Percentiles rank a stretch among this genome's conserved stretches.
phyloP scores from a whole-genome alignment of 352 stramenopile species.

The Thraustotheca clavata region DNA sequence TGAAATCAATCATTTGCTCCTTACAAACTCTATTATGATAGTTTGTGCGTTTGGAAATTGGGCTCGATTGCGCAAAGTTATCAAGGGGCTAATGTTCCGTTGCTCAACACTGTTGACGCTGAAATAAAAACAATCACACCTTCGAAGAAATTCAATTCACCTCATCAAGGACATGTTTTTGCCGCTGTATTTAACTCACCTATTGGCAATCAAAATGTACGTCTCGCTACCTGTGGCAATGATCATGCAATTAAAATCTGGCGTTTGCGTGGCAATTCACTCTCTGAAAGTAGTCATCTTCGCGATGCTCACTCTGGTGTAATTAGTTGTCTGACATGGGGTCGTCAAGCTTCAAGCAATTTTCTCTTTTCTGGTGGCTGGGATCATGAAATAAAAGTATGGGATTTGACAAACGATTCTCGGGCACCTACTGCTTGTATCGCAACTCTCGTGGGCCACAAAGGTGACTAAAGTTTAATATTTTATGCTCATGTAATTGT shows the following conservation, averaged over 20 bases:
- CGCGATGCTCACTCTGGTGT: conserved; percentile 17
- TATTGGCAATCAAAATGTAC: not conserved
- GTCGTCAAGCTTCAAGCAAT: conserved; percentile 1
- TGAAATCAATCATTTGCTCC: not conserved
- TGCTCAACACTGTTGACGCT: conserved; percentile 10
- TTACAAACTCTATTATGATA: not conserved
- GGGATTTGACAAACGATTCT: conserved; percentile 2
- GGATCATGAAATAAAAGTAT: conserved; percentile 21
- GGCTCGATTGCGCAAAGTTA: conserved; percentile 6
- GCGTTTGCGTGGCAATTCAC: conserved; percentile 7
- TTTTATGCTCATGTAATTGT: not conserved
- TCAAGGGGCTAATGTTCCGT: conserved; percentile 11
- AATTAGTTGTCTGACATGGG: conserved; percentile 18
- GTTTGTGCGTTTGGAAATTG: conserved; percentile 20
- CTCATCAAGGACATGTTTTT: conserved; percentile 19
- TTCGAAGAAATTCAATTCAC: conserved; percentile 6
- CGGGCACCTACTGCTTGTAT: conserved; percentile 2
- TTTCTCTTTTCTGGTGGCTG: conserved; percentile 22
- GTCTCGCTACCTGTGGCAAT: conserved; percentile 19
- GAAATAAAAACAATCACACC: conserved; percentile 2
- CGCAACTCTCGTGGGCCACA: conserved; percentile 15
- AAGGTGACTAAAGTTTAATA: not conserved
- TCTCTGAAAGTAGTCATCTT: conserved; percentile 10
- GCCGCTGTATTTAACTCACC: not conserved
- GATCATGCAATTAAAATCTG: conserved; percentile 22